Base-by-base conservation (phyloP, 2,329 filamentous ascomycete species). In the Cadophora luteo-olivacea region DNA sequence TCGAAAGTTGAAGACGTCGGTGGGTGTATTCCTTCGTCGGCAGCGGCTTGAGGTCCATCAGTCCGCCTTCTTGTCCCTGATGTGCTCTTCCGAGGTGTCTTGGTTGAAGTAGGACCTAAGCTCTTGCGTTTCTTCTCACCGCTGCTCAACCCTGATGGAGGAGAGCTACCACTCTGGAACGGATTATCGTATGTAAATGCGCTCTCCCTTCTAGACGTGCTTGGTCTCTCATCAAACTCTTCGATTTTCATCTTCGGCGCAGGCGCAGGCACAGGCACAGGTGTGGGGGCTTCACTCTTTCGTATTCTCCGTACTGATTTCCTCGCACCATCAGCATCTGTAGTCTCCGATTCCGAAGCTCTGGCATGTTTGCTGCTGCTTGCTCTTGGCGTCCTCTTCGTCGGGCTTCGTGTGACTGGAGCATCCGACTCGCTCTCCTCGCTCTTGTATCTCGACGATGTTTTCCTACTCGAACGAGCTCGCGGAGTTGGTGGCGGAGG, bases 111-210 rank as follows among this genome's bases (percentile, higher is more conserved):
- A 3, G 60, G 38, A 8, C 73, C 72, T n/a, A 74, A 41, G 65
- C 74, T 78, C 64, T 73, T 78, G 22, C 75, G 84, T 74, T 83
- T 84, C 71, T 86, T 82, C 52, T 86, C 84, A 68, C 81, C 81
- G 72, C 78, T 81, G 25, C 84, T 80, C 1, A 66, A n/a, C 4
- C 80, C 79, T n/a, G 82, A 78, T 6, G 85, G 80, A 1, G 92
- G 90, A 11, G 92, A 91, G 79, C 90, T 92, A 51, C 93, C 91
- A 77, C 92, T 92, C 79, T 98, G 95, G 78, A 98, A 98, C 0
- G 95, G 94, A 76, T 98, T 98, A 65, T 97, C 93, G 73, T 90
- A 87, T 1, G 91, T 93, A 79, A 98, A 98, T 38, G 92, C 90
- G 75, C 85, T 91, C 41, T 86, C 85, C 7, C 86, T 78, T 52